Percentiles rank a stretch among this genome's conserved stretches.
These are phyloP conservation scores for Russula sp. DNA, from an alignment of 768 basidiomycete species.

Conservation along the genomic window DNA sequence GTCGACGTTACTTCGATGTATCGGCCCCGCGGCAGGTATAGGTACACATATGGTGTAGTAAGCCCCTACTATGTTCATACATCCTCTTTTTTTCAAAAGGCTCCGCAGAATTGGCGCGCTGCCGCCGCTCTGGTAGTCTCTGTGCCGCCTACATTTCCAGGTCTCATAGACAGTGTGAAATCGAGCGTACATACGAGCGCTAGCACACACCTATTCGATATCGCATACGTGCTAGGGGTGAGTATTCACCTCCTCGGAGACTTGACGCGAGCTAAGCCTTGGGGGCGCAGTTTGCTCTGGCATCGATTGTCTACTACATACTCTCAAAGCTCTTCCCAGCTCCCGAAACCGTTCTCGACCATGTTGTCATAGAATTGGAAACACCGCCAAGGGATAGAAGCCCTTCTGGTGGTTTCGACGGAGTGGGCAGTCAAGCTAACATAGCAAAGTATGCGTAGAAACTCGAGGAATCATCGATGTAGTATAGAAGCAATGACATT, in stretches of 20 bases:
- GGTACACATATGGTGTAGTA: constrained; percentile 67
- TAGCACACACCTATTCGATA: constrained; percentile 49
- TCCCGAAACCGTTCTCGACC: constrained; percentile 19
- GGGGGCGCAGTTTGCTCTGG: constrained; percentile 12
- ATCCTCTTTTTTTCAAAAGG: neutral
- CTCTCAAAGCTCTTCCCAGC: constrained; percentile 18
- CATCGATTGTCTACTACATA: constrained; percentile 13
- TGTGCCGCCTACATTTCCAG: constrained; percentile 69
- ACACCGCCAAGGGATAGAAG: neutral
- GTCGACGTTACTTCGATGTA: constrained; percentile 86
- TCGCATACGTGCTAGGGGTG: constrained; percentile 74
- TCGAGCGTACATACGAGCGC: constrained; percentile 51
- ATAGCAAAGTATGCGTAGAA: neutral
- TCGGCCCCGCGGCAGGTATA: constrained; percentile 67
- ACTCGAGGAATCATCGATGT: neutral
- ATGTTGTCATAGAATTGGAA: constrained; percentile 7
- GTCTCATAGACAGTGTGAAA: constrained; percentile 70
- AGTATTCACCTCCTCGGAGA: neutral
- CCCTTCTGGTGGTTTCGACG: neutral
- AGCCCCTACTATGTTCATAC: constrained; percentile 1
- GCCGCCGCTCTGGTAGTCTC: constrained; percentile 58
- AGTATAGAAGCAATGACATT: too few relatives aligned
- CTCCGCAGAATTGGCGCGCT: constrained; percentile 77
- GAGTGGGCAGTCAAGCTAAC: neutral
- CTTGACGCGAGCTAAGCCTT: neutral